Base-by-base conservation (phyloP, 2,329 filamentous ascomycete species). In the Diaporthe capsici region DNA sequence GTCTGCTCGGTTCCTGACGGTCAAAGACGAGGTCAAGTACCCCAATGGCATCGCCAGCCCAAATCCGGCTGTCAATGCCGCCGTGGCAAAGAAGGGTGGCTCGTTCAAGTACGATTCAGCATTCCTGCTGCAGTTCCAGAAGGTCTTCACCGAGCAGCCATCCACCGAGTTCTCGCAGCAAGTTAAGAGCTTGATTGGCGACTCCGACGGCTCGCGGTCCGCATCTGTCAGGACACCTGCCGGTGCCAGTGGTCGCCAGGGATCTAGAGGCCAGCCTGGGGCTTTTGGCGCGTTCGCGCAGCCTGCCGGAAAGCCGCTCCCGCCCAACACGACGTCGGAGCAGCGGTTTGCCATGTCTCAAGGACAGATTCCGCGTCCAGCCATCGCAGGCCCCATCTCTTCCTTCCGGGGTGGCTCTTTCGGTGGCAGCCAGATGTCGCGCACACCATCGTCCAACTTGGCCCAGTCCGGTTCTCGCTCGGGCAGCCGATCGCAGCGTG, bases 51-150 rank as follows among this genome's bases (percentile, higher is more conserved):
- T 98, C 83, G 91, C 90, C 77, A 98, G 96, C 37, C 97, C 97
- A 10, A 98, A 98, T 85, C 95, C 96, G 15, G 94, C 96, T 3
- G 87, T 98, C 78, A 99, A 98, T 84, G 88, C 90, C 55, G 94
- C 94, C 22, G 94, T 95, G 39, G 89, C 91, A 47, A 94, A 94
- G 84, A 96, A 96, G 87, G 92, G 92, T 76, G 94, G 92, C 84
- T 93, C 92, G 57, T 98, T 97, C 88, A 96, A 97, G 84, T 99
- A 99, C 85, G 95, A 98, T 86, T 94, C 96, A 81, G 93, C 94
- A 80, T 99, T 99, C 88, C 88, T 99, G 86, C 89, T 99, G 42
- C 97, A 99, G 83, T 99, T 99, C 89, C 95, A 98, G 86, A 91
- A 91, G 80, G 95, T 98, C 28, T 99, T 98, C 87, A 97, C 95